Base-by-base conservation (phyloP, 441 rosid species). In the Macaranga tanarius region DNA sequence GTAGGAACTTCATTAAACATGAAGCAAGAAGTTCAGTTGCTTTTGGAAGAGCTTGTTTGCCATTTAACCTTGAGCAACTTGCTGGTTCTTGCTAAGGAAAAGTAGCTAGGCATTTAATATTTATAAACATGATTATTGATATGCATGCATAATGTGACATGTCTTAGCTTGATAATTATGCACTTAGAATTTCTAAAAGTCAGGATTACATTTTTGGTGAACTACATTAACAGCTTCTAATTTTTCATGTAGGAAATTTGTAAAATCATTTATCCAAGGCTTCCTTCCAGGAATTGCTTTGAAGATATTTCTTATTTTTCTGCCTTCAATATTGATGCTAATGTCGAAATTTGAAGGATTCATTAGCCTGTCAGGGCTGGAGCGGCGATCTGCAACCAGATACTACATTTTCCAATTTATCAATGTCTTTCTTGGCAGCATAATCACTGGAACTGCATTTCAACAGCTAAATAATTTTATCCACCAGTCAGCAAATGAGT, bases 331-430 rank as follows among this genome's bases (percentile, higher is more conserved):
- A 80, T 79, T 95, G 81, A 95, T 95, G 99, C 69, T 91, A 45
- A 93, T 95, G 99, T 93, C 99, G 4, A 93, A 91, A 77, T 93
- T 95, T 63, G 99, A 95, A 81, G 99, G 99, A 40, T 91, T 87
- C 77, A 79, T 87, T 64, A 89, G 96, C 67, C 60, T 77, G 34
- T 95, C 98, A 12, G 76, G 89, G 57, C 71, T 93, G 31, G 99
- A 95, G 81, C 87, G 99, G 85, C 86, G 95, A 87, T 79, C 96
- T 13, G 99, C 99, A 42, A 75, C 89, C 52, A 84, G 92, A 89
- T 95, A 86, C 78, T 95, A 95, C 75, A 82, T 91, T 75, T 95
- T 95, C 87, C 92, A 89, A 71, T 89, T 95, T 70, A 76, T 95
- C 48, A 95, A 95, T 75, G 97, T 90, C 17, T 95, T 95, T 83